phyloP scores from a whole-genome alignment of 257 asterid species.

The Cinchona pubescens region DNA sequence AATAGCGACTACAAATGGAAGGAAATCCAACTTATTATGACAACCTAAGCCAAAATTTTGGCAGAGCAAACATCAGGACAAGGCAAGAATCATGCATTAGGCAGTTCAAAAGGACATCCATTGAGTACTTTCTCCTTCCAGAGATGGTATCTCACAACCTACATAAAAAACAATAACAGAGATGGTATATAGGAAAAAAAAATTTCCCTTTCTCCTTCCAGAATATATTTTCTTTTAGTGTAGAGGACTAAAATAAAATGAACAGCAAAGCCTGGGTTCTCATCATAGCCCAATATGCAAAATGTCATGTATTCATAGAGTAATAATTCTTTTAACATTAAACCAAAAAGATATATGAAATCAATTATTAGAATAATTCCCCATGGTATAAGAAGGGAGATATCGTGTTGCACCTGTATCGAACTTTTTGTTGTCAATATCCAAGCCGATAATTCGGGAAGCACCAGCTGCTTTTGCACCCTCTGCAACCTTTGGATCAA shows the following conservation, averaged over 20 bases:
- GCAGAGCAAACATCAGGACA: neutral
- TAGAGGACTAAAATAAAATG: neutral
- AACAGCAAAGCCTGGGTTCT: neutral
- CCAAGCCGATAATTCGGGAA: constrained; percentile 89
- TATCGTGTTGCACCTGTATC: constrained; percentile 50
- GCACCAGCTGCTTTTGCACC: constrained; percentile 99
- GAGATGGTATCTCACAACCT: neutral
- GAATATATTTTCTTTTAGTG: neutral
- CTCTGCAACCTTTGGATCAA: constrained; percentile 76
- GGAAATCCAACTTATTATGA: neutral
- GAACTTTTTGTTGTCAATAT: constrained; percentile 80
- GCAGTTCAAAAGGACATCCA: neutral
- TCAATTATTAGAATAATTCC: neutral
- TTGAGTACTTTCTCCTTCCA: neutral
- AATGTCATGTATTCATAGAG: neutral
- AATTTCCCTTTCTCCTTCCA: neutral
- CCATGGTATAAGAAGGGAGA: neutral
- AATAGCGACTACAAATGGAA: neutral
- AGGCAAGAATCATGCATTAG: neutral
- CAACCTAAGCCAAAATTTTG: neutral
- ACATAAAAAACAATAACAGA: neutral
- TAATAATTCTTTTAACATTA: neutral
- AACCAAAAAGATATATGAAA: neutral
- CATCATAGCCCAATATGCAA: neutral
- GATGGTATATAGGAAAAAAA: neutral